phyloP scores from a whole-genome alignment of 2,329 filamentous ascomycete species.

The Trichoderma afroharzianum region DNA sequence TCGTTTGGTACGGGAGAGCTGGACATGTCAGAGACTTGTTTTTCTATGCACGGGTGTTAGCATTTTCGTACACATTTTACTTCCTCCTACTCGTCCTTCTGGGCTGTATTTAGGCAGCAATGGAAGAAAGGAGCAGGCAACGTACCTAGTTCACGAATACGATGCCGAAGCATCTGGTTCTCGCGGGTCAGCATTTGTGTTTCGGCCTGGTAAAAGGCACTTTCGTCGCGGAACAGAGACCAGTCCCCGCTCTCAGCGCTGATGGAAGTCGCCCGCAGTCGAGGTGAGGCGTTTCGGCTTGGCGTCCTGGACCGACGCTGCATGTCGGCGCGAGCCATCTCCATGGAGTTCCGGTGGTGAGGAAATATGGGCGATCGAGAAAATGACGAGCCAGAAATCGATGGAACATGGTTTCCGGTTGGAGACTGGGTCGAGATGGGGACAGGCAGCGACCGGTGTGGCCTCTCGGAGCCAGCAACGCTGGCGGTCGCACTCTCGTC shows the following conservation, averaged over 20 bases:
- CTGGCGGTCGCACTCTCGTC: slow-evolving; percentile 44
- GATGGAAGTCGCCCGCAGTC: slow-evolving; percentile 55
- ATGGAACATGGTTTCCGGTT: slow-evolving; percentile 27
- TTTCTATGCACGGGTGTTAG: not conserved
- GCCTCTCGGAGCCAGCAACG: slow-evolving; percentile 43
- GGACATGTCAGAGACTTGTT: slow-evolving; percentile 12
- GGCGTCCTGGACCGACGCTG: slow-evolving; percentile 57
- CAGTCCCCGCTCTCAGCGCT: slow-evolving; percentile 59
- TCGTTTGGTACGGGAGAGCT: not conserved
- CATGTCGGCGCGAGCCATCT: slow-evolving; percentile 53
- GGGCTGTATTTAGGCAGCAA: not conserved
- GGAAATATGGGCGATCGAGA: slow-evolving; percentile 50
- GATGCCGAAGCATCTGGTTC: slow-evolving; percentile 76
- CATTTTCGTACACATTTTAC: not conserved
- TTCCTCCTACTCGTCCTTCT: not conserved
- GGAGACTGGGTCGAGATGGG: slow-evolving; percentile 35
- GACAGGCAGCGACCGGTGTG: slow-evolving; percentile 31
- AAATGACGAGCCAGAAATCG: slow-evolving; percentile 39
- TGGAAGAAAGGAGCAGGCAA: not conserved
- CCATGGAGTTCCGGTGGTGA: slow-evolving; percentile 56
- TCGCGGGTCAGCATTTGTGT: slow-evolving; percentile 73
- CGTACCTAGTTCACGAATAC: slow-evolving; percentile 69
- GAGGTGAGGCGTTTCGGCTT: slow-evolving; percentile 54
- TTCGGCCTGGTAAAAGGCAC: slow-evolving; percentile 77
- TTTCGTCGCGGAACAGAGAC: slow-evolving; percentile 66